phyloP scores from a whole-genome alignment of 257 asterid genomes.

The Nicotiana otophora region DNA sequence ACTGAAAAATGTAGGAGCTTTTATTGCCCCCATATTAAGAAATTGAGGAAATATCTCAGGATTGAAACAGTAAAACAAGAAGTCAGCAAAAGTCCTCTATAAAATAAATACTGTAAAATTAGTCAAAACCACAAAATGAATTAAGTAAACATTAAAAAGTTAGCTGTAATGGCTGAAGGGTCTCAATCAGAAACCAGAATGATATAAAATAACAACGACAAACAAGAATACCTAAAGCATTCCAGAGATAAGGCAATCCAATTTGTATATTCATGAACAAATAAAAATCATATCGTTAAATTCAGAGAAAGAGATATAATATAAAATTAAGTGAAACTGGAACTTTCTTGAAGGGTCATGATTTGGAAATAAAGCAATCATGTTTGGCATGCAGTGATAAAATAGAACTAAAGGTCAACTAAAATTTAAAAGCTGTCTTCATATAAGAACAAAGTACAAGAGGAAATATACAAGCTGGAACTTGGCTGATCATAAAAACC shows the following conservation, averaged over 20 bases:
- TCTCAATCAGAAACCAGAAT: slow-evolving; percentile 13
- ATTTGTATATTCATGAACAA: neutral
- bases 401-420: neutral
- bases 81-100: neutral
- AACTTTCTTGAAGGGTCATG: neutral
- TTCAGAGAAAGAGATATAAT: neutral
- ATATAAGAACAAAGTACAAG: neutral
- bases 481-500: neutral
- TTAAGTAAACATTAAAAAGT: neutral
- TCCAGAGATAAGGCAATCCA: slow-evolving; percentile 6
- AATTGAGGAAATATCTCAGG: neutral
- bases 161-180: neutral
- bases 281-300: neutral
- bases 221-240: slow-evolving; percentile 8
- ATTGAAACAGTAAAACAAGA: neutral
- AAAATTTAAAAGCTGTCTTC: neutral
- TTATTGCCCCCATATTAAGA: neutral
- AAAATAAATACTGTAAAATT: neutral
- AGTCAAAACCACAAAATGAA: neutral
- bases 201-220: slow-evolving; percentile 9
- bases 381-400: neutral
- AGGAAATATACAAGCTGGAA: neutral
- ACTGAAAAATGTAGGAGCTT: neutral
- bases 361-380: slow-evolving; percentile 3
- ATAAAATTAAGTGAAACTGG: neutral